Base-by-base conservation (phyloP, 2,329 filamentous ascomycete genomes). In the Helminthosporium solani region DNA sequence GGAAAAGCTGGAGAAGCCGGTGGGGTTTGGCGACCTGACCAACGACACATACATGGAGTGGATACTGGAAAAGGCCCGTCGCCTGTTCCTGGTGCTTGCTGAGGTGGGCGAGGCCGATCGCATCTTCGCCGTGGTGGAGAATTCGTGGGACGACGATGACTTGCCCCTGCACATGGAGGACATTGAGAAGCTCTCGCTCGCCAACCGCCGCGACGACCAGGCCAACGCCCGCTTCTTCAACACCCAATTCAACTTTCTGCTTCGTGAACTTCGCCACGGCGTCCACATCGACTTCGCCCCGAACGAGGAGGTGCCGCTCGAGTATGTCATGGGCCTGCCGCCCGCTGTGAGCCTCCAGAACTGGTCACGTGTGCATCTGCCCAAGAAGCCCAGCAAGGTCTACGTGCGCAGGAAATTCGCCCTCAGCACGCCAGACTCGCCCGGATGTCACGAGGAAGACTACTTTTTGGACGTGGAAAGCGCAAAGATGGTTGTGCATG, bases 11-110 rank as follows among this genome's bases (percentile, higher is more conserved):
- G 79, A 86, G 59, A 73, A 74, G 33, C 81, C 82, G 7, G 73
- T 88, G 37, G 80, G 75, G 11, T 89, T 88, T 65, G 86, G 86
- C 23, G 83, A 84, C 57, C 64, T 82, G 46, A 89, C 86, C 3
- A 83, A 88, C 65, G 81, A 85, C 52, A 89, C 86, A 1, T 90
- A 90, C 64, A 84, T 86, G 75, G 86, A 90, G 63, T 89, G 86
- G 84, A 88, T 90, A 46, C 72, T 86, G 37, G 74, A 81, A 44
- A 85, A 84, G 57, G 84, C 85, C 6, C 84, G 83, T 60, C 78
- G 83, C 37, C 75, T 90, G 31, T 90, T 90, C 60, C 73, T 91
- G 37, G 83, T 88, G 31, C 74, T 90, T 20, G 76, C 83, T 43
- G 86, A 90, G 58, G 73, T 89, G 19, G 84, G 83, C 25, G 77